A percentile compares a stretch with the other conserved stretches of the same genome.
These are phyloP conservation scores for Passalora sequoiae DNA, from an alignment of 2,329 filamentous ascomycete genomes.

Conservation along the genomic window DNA sequence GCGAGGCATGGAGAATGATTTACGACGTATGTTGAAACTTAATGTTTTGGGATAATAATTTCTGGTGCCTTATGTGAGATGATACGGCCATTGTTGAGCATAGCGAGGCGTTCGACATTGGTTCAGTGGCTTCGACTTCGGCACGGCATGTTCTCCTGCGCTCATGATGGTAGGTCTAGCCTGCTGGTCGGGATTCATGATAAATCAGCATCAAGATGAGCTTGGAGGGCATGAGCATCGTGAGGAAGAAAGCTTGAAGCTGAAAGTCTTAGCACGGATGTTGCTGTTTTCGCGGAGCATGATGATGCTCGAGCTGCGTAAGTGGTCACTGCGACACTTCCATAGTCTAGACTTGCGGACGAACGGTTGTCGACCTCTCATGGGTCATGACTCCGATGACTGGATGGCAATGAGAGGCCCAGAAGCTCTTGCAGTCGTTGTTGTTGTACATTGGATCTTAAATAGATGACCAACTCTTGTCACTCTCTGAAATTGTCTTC, in stretches of 20 bases:
- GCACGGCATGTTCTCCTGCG: too few relatives aligned
- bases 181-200: too few relatives aligned
- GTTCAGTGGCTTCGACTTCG: too few relatives aligned
- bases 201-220: background rate
- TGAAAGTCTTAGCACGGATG: too few relatives aligned
- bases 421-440: too few relatives aligned
- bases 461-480: constrained; percentile 29
- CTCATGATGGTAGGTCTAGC: too few relatives aligned
- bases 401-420: background rate
- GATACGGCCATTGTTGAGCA: too few relatives aligned
- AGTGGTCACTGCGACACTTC: too few relatives aligned
- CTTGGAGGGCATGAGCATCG: background rate
- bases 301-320: too few relatives aligned
- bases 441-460: constrained; percentile 6
- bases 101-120: constrained; percentile 16
- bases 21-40: constrained; percentile 37
- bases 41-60: constrained; percentile 27
- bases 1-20: constrained; percentile 37
- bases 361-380: constrained; percentile 8
- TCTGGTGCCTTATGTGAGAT: too few relatives aligned
- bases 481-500: constrained; percentile 17
- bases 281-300: too few relatives aligned
- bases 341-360: background rate
- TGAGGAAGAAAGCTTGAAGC: background rate
- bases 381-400: background rate